Conservation (phyloP, 306 rosid genomes). For the Cajanus cajan region DNA sequence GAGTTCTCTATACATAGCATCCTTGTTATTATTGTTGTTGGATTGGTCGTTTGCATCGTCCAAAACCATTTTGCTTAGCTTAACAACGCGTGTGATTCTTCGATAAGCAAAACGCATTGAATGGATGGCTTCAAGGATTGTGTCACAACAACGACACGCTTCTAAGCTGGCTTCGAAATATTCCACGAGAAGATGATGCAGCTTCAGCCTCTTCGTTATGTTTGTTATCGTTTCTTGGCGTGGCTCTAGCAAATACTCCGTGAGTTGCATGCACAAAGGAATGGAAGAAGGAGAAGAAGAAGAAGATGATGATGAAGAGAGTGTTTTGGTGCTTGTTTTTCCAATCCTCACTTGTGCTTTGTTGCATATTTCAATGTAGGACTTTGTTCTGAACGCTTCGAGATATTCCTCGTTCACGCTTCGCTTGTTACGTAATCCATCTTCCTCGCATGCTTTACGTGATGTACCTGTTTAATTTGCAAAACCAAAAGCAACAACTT, state of each 20-base stretch:
- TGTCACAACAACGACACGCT: conserved; percentile 63
- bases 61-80: conserved; percentile 31
- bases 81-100: conserved; percentile 40
- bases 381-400: conserved; percentile 74
- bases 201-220: conserved; percentile 33
- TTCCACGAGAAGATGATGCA: conserved; percentile 60
- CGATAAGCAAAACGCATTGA: conserved; percentile 44
- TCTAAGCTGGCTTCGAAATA: conserved; percentile 76
- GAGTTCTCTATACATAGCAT: conserved; percentile 48
- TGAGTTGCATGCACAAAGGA: conserved; percentile 31
- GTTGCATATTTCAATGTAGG: conserved; percentile 70
- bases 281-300: conserved; percentile 21
- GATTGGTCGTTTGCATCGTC: conserved; percentile 10
- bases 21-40: conserved; percentile 31
- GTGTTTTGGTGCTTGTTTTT: conserved; percentile 11
- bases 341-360: conserved; percentile 36
- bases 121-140: conserved; percentile 55
- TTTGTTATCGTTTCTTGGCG: conserved; percentile 54
- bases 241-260: conserved; percentile 63
- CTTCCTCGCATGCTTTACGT: conserved; percentile 30
- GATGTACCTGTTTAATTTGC: conserved; percentile 72
- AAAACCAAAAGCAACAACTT: neutral
- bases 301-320: conserved; percentile 17
- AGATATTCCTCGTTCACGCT: conserved; percentile 77
- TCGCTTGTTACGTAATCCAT: conserved; percentile 49